Evolutionary conservation across 768 basidiomycete genomes (phyloP).

Genomic region (Chalciporus piperatus): DNA sequence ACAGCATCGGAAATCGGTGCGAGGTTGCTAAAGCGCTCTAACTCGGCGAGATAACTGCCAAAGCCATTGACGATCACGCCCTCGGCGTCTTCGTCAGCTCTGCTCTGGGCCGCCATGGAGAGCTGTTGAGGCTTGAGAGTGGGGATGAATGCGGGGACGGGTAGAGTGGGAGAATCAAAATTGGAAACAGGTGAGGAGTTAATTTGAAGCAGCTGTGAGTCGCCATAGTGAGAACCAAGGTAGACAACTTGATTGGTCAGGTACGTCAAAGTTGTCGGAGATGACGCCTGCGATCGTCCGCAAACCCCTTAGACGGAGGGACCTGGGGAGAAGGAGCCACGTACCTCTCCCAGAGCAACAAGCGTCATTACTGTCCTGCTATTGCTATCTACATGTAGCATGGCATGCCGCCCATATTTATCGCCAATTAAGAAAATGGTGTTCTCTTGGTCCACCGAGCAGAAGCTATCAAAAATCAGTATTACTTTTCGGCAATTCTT

Average conservation of each 20-base stretch:
- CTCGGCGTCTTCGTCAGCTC: slow-evolving; percentile 22
- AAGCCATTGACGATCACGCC: slow-evolving; percentile 50
- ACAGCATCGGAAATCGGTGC: slow-evolving; percentile 82
- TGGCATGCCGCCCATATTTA: slow-evolving; percentile 62
- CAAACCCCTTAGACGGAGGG: slow-evolving; percentile 1
- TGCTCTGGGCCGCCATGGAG: slow-evolving; percentile 38
- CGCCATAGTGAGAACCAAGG: slow-evolving; percentile 78
- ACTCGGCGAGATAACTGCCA: slow-evolving; percentile 57
- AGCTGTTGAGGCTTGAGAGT: slow-evolving; percentile 40
- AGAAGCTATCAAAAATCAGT: slow-evolving; percentile 41
- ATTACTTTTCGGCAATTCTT: not conserved
- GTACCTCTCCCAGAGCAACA: slow-evolving; percentile 71
- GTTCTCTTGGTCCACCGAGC: slow-evolving; percentile 44
- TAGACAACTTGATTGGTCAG: slow-evolving; percentile 69
- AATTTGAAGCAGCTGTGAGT: slow-evolving; percentile 75
- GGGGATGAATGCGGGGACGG: slow-evolving; percentile 48
- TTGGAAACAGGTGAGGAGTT: slow-evolving; percentile 41
- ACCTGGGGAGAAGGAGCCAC: slow-evolving; percentile 4
- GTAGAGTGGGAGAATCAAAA: slow-evolving; percentile 43
- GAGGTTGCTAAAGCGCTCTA: slow-evolving; percentile 71
- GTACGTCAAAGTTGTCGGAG: slow-evolving; percentile 69
- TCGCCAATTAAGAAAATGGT: slow-evolving; percentile 65
- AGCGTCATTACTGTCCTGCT: slow-evolving; percentile 43
- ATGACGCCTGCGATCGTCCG: slow-evolving; percentile 50
- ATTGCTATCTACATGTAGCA: slow-evolving; percentile 54